Evolutionary conservation across 2,329 filamentous ascomycete species (phyloP).

Genomic region (Bisporella sp.): DNA sequence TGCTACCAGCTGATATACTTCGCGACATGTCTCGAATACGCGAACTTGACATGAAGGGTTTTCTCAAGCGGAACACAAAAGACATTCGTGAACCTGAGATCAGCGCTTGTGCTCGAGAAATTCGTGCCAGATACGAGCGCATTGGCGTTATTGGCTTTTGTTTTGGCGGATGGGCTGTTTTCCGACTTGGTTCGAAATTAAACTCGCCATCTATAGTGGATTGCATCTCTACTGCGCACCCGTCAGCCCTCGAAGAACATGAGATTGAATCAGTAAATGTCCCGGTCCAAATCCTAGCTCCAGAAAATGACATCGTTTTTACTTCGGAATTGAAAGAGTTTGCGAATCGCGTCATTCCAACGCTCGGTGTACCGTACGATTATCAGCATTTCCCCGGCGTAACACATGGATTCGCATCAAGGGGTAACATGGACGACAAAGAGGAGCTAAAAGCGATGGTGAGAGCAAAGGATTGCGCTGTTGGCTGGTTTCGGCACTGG

Average conservation of each 20-base stretch:
- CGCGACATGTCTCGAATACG: constrained; percentile 12
- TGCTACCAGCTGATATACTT: constrained; percentile 6
- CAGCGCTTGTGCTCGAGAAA: constrained; percentile 7
- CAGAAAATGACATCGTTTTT: constrained; percentile 39
- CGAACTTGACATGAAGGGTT: constrained; percentile 23
- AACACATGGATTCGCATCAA: constrained; percentile 37
- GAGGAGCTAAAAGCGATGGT: constrained; percentile 38
- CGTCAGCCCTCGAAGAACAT: constrained; percentile 31
- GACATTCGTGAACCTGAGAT: constrained; percentile 15
- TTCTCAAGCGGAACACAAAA: constrained; percentile 8
- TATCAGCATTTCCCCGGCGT: constrained; percentile 45
- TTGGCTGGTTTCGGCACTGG: constrained; percentile 34
- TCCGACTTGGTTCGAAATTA: constrained; percentile 12
- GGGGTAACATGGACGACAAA: constrained; percentile 33
- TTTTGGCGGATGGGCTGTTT: constrained; percentile 15
- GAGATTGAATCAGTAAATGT: constrained; percentile 41
- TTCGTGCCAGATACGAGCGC: constrained; percentile 8
- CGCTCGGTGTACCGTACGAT: constrained; percentile 35
- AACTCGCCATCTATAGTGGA: constrained; percentile 31
- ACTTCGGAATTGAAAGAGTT: constrained; percentile 39
- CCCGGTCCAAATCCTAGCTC: constrained; percentile 44
- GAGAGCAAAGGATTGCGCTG: constrained; percentile 39
- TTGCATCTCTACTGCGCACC: constrained; percentile 14
- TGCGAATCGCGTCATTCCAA: constrained; percentile 32
- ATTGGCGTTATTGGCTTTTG: constrained; percentile 15